A percentile compares a stretch with the other conserved stretches of the same genome.
Conservation (phyloP, 2,329 filamentous ascomycete species). For the Alternaria ventricosa region DNA sequence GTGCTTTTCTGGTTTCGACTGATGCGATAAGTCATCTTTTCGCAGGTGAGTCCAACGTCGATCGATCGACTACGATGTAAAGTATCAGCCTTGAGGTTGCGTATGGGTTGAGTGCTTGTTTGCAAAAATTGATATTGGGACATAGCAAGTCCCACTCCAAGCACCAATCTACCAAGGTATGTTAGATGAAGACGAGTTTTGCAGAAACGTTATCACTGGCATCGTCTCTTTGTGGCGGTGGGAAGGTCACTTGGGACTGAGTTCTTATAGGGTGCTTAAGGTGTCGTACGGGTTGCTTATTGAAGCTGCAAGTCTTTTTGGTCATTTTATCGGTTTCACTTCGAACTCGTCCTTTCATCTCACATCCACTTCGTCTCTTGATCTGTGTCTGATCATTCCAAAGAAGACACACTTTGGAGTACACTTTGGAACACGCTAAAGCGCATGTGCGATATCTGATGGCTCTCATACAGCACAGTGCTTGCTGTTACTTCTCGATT, state of each 20-base stretch:
- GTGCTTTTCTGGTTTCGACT: neutral
- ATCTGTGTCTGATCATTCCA: no score
- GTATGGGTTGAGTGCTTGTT: neutral
- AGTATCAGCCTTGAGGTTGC: neutral
- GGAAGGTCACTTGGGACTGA: neutral
- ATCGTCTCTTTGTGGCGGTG: neutral
- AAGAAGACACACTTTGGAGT: no score
- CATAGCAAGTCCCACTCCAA: neutral
- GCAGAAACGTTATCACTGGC: neutral
- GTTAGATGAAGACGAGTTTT: neutral
- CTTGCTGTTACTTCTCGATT: no score
- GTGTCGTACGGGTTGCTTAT: no score
- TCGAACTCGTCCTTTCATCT: no score
- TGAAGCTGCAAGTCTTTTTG: no score
- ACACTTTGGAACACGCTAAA: no score
- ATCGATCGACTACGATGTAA: neutral
- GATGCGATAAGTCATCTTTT: neutral
- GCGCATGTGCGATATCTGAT: no score
- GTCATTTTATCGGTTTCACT: no score
- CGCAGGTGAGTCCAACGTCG: neutral
- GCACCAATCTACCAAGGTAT: neutral
- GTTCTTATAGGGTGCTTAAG: neutral
- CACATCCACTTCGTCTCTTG: no score
- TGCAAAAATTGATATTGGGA: neutral
- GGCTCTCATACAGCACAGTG: no score